Evolutionary conservation across 805 yeast genomes (phyloP).

Genomic region (Candida lessepsii): DNA sequence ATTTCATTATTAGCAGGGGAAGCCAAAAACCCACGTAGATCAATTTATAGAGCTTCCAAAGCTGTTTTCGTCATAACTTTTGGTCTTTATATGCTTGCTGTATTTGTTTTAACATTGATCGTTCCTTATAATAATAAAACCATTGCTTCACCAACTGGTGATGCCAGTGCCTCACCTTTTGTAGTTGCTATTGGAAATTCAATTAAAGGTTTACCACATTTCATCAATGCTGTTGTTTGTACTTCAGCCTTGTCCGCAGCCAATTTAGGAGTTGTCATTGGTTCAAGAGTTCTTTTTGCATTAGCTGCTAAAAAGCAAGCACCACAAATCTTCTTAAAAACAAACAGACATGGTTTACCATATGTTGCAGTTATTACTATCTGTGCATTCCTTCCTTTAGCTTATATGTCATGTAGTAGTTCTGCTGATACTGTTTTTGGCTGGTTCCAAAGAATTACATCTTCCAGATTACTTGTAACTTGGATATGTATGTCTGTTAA

Average conservation of each 20-base stretch:
- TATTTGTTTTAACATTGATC: slow-evolving; percentile 32
- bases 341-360: slow-evolving; percentile 35
- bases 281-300: slow-evolving; percentile 34
- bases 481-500: slow-evolving; percentile 57
- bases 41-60: slow-evolving; percentile 28
- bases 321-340: slow-evolving; percentile 31
- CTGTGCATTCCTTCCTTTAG: slow-evolving; percentile 29
- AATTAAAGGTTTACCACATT: slow-evolving; percentile 33
- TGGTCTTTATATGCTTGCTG: slow-evolving; percentile 27
- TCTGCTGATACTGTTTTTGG: slow-evolving; percentile 61
- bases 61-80: slow-evolving; percentile 31
- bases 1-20: slow-evolving; percentile 30
- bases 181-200: slow-evolving; percentile 1
- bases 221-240: slow-evolving; percentile 38
- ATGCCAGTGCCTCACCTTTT: background rate
- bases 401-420: slow-evolving; percentile 42
- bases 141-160: slow-evolving; percentile 17
- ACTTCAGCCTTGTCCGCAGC: slow-evolving; percentile 42
- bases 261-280: slow-evolving; percentile 26
- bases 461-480: slow-evolving; percentile 65
- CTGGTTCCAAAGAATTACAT: slow-evolving; percentile 71
- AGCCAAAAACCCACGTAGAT: slow-evolving; percentile 31
- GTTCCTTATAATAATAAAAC: slow-evolving; percentile 28
- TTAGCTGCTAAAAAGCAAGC: slow-evolving; percentile 39
- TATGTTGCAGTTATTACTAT: slow-evolving; percentile 24